Percentiles rank a stretch among this genome's conserved stretches.
Evolutionary conservation across 225 moss, liverwort and hornwort genomes (phyloP).

Genomic region (Marchantia paleacea): DNA sequence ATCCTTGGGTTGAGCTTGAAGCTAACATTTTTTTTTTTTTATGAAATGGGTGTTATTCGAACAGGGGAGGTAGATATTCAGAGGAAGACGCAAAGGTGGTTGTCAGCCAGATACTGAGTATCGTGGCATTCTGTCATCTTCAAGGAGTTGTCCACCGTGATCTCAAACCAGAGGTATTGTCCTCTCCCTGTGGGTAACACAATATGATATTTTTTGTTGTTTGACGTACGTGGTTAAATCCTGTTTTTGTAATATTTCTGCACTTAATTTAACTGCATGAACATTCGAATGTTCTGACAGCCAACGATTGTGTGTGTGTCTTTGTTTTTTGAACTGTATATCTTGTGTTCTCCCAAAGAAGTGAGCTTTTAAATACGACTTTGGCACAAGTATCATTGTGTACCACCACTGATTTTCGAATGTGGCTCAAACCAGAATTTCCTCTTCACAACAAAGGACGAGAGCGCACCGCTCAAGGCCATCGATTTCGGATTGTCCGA

Average conservation of each 20-base stretch:
- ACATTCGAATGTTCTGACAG: too few species aligned
- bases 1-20: background rate
- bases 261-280: too few species aligned
- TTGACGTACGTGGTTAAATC: too few species aligned
- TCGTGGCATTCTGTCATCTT: conserved; percentile 92
- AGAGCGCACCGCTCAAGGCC: conserved; percentile 86
- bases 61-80: conserved; percentile 85
- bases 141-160: conserved; percentile 98
- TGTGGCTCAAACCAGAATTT: conserved; percentile 59
- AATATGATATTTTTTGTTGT: too few species aligned
- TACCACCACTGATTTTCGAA: too few species aligned
- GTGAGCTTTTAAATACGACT: too few species aligned
- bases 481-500: conserved; percentile 98
- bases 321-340: too few species aligned
- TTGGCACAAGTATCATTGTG: too few species aligned
- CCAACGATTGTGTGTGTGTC: too few species aligned
- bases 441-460: conserved; percentile 88
- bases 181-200: background rate
- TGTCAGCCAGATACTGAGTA: conserved; percentile 90
- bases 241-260: too few species aligned
- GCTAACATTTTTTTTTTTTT: background rate
- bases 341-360: too few species aligned
- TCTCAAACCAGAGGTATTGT: conserved; percentile 83
- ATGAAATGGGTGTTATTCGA: background rate
- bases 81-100: conserved; percentile 96